Evolutionary conservation across 2,329 filamentous ascomycete genomes (phyloP), one percentile per base, ranked within the genome.

Genomic region (Juglanconis oblonga): DNA sequence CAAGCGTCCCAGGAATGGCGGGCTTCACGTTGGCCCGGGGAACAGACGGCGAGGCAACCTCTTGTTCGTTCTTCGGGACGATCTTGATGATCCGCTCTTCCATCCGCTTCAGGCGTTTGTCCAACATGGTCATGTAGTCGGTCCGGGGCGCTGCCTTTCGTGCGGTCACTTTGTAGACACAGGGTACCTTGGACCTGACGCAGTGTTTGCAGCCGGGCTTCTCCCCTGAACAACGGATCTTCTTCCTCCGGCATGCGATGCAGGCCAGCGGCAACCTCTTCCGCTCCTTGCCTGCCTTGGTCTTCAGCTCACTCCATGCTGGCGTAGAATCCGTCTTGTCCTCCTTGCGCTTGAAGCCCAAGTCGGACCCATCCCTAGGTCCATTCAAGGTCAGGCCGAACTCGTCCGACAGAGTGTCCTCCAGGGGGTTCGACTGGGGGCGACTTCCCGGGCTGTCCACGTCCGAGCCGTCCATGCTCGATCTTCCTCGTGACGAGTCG

Each of bases 71-170:
- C 71, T 94, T 96, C 0, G 95, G 94, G 33, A 98, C 89, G 61
- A 94, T 89, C 73, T 97, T 97, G 76, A 98, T 96, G 64, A 98
- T 95, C 59, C 94, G 88, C 69, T 98, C 94, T 74, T 99, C 95
- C 95, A 98, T 98, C 59, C 94, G 84, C 79, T 96, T 97, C 66
- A 98, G 75, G 56, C 95, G 85, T 76, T 97, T 97, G 76, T 98
- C 95, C 68, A 98, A 78, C 92, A 98, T 98, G 47, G 93, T 92
- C 95, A 98, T 98, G 74, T 98, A 98, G 74, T 98, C 95, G 17
- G 95, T 98, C 55, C 95, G 84, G 3, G 95, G 95, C 3, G 93
- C 92, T 1, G 94, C 92, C 74, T 98, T 98, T 62, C 95, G 84
- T 4, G 93, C 92, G 0, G 93, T 98, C 62, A 97, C 92, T 71